Evolutionary conservation across 306 rosid species (phyloP), one percentile per base, ranked within the genome.

Genomic region (Glycyrrhiza uralensis): DNA sequence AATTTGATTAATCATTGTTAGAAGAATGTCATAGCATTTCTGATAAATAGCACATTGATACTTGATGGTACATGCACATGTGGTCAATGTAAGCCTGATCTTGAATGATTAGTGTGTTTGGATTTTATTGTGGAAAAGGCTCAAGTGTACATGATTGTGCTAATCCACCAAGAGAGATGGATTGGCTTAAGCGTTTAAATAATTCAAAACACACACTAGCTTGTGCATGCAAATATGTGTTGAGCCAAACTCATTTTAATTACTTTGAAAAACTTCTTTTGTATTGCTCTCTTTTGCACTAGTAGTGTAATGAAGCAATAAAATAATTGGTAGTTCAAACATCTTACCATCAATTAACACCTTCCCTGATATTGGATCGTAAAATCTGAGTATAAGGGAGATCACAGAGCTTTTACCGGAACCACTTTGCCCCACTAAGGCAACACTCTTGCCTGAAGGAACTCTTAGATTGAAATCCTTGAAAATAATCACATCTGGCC

Each of bases 321-420:
- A 47, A 69, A 44, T 67, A n/a, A n/a, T 15, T 14, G 14, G 39
- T 46, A 72, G 50, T 72, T 51, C 20, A 14, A 24, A 76, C 35
- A 57, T 4, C 88, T 86, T 85, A 91, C 98, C 98, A 71, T 94
- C 98, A 46, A 94, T 84, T 88, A 86, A 59, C 75, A 94, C 92
- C 80, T 71, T 94, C 69, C 98, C 97, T 6, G 95, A 62, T 0
- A 60, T 46, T 30, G 98, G 95, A 82, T 94, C 96, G 7, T 94
- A 94, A 85, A 89, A 94, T 64, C 97, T 82, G 85, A 94, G 92
- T 54, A 91, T 83, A 8, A 94, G 86, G 61, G 97, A 85, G 61
- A 91, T 79, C 66, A 94, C 90, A 26, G 98, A 94, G 92, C 98
- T 94, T 87, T 94, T 94, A n/a, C 98, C 98, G 14, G 98, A 91